phyloP scores from a whole-genome alignment of 225 moss, liverwort and hornwort genomes.

The Pseudisothecium myosuroides region DNA sequence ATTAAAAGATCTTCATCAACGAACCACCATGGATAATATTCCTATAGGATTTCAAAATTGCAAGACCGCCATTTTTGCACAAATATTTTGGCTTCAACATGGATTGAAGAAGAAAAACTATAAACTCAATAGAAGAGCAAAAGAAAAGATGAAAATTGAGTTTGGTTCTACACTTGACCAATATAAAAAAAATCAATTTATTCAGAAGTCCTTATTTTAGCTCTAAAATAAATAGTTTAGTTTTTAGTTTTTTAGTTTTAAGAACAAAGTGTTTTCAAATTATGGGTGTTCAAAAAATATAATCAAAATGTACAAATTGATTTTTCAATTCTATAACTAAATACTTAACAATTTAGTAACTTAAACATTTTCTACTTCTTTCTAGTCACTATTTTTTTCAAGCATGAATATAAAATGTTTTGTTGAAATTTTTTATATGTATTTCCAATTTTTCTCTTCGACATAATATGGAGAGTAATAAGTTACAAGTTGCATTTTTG shows the following conservation, averaged over 20 bases:
- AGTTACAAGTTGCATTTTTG: too few species aligned
- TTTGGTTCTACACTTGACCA: not conserved
- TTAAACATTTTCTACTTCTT: too few species aligned
- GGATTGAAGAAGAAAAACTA: not conserved
- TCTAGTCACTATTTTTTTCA: too few species aligned
- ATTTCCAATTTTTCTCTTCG: too few species aligned
- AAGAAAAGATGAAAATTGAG: not conserved
- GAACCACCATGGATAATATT: not conserved
- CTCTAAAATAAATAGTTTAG: not conserved
- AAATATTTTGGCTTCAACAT: not conserved
- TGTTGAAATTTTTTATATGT: too few species aligned
- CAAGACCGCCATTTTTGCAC: not conserved
- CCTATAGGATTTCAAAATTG: not conserved
- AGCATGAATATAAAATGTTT: too few species aligned
- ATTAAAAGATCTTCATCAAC: not conserved
- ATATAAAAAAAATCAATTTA: not conserved
- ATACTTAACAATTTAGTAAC: too few species aligned
- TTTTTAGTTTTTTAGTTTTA: not conserved
- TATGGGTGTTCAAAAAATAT: not conserved
- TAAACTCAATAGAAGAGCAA: accelerated
- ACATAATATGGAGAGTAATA: too few species aligned
- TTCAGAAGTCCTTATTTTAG: not conserved
- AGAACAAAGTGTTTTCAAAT: not conserved
- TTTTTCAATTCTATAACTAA: too few species aligned
- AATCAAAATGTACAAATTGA: not conserved